Conservation (phyloP, 352 stramenopile genomes). For the Phytophthora chlamydospora region DNA sequence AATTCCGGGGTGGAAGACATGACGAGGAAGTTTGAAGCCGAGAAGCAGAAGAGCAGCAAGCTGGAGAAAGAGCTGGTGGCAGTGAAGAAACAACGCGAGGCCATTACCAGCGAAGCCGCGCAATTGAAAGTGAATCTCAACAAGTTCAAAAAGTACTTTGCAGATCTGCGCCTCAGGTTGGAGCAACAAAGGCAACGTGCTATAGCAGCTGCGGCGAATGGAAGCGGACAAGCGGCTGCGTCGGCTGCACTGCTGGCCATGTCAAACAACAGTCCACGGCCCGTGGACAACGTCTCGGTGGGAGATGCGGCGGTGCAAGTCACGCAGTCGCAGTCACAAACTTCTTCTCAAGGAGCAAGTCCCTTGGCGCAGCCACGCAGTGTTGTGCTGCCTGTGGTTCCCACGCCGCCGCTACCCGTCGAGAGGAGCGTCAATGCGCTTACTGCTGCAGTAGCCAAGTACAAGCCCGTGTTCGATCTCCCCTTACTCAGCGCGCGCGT, state of each 20-base stretch:
- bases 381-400: not conserved
- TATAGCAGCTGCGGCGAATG: no score
- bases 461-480: conserved; percentile 47
- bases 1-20: conserved; percentile 68
- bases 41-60: conserved; percentile 52
- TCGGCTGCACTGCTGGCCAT: not conserved
- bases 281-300: no score
- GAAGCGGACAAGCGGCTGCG: not conserved
- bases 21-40: conserved; percentile 60
- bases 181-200: conserved; percentile 9
- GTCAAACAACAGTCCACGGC: no score
- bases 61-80: conserved; percentile 54
- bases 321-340: not conserved
- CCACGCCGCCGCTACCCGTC: not conserved
- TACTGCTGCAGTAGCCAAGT: conserved; percentile 31
- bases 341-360: not conserved
- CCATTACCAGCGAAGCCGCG: conserved; percentile 28
- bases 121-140: conserved; percentile 30
- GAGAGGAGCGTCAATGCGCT: conserved; percentile 7
- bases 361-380: no score
- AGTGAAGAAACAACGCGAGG: conserved; percentile 47
- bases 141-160: conserved; percentile 37
- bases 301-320: not conserved
- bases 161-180: conserved; percentile 31
- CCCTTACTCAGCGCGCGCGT: conserved; percentile 54